Evolutionary conservation across 768 basidiomycete genomes (phyloP).

Genomic region (Termitomyces sp.): DNA sequence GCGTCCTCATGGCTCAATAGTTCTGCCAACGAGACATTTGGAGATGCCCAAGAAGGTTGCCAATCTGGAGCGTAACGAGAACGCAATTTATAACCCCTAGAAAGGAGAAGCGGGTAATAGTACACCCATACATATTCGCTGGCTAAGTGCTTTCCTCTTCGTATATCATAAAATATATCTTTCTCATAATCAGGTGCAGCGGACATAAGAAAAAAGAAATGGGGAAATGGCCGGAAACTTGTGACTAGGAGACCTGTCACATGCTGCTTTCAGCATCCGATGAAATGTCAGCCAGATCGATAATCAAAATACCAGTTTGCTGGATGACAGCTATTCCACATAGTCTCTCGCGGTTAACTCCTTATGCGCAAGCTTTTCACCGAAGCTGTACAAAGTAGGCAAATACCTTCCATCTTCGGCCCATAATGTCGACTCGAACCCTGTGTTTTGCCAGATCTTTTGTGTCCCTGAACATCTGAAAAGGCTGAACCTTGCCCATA

Average conservation of each 20-base stretch:
- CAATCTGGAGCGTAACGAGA: constrained; percentile 1
- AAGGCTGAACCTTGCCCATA: background rate
- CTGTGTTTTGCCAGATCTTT: no score
- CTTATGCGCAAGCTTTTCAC: no score
- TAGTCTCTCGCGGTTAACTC: no score
- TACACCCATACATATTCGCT: background rate
- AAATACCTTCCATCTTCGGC: no score
- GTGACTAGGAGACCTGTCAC: background rate
- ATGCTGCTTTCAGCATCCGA: no score
- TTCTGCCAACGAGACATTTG: background rate
- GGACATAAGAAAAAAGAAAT: background rate
- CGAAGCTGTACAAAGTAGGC: no score
- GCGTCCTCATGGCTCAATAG: background rate
- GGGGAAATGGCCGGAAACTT: no score
- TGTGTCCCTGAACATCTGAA: no score
- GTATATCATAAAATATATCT: background rate
- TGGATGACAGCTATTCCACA: no score
- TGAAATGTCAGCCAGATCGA: no score
- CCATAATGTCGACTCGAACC: no score
- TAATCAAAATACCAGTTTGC: no score
- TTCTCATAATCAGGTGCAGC: background rate
- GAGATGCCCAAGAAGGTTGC: background rate
- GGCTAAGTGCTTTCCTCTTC: background rate
- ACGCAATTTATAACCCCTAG: background rate
- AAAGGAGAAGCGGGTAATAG: background rate